These are phyloP conservation scores for Themeda triandra DNA, from an alignment of 176 grass and related monocot species.

Conservation along the genomic window DNA sequence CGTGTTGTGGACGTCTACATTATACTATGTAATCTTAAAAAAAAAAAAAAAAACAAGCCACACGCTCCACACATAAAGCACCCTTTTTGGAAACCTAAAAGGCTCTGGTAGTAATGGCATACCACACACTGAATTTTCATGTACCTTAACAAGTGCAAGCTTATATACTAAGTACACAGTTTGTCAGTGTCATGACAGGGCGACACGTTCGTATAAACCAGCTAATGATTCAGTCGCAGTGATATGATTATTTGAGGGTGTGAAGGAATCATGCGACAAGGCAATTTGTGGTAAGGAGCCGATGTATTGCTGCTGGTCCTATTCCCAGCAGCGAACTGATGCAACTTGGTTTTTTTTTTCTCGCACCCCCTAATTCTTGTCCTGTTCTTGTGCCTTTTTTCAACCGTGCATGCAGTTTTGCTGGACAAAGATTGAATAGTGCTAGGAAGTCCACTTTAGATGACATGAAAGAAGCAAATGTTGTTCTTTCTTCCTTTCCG, in stretches of 20 bases:
- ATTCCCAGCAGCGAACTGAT: background rate
- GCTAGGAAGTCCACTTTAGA: background rate
- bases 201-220: background rate
- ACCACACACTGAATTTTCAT: background rate
- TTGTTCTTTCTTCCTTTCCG: background rate
- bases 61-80: too few relatives aligned
- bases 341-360: background rate
- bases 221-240: background rate
- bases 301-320: background rate
- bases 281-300: background rate
- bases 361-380: background rate
- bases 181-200: constrained; percentile 2
- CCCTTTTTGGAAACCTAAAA: background rate
- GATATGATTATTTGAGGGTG: background rate
- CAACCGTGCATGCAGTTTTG: background rate
- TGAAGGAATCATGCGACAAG: constrained; percentile 22
- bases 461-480: background rate
- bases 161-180: background rate
- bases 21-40: too few relatives aligned
- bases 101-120: background rate
- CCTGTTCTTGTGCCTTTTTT: background rate
- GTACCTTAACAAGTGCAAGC: background rate
- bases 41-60: too few relatives aligned
- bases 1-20: too few relatives aligned
- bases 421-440: background rate